Base-by-base conservation (phyloP, 2,329 filamentous ascomycete genomes). In the Ascochyta clinopodiicola region DNA sequence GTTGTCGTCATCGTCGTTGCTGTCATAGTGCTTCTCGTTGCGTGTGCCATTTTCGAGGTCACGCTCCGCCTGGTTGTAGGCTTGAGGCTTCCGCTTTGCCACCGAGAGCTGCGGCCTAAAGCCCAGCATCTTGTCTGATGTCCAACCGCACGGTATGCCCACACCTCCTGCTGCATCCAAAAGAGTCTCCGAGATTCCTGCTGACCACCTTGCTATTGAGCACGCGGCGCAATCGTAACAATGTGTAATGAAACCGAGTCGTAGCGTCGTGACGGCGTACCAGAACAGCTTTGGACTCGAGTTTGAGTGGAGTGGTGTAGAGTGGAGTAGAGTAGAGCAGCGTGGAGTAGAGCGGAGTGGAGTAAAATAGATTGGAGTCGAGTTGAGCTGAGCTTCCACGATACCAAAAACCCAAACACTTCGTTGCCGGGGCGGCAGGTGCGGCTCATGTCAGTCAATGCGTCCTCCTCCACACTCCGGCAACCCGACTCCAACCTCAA, bases 11-110 rank as follows among this genome's bases (percentile, higher is more conserved):
- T 66, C 69, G 46, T 69, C 68, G 54, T 72, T 70, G 64, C 72
- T 71, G n/a, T 64, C 62, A 43, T 70, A 72, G 46, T 66, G 69
- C 57, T 79, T 80, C 59, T 80, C 78, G 40, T 72, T 62, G 59
- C 72, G 70, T 40, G 70, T 66, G 53, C 59, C 65, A 39, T 73
- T 66, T 44, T 74, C 73, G 35, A 70, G 53, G 52, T 75, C 67
- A 56, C 72, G 63, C 39, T 72, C 68, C 19, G 71, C 62, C 39
- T 70, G 58, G 42, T 67, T 68, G 64, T 74, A 73, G 22, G 66
- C 57, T 32, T 70, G 68, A 34, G 66, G 46, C 58, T 75, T 75
- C 63, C 73, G 71, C 68, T 75, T 76, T 36, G 66, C 73, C 55
- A 75, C 68, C 42, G 66, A 66, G 13, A 76, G 62, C 46, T 56